Conservation (phyloP, 78 protist genomes). For the Polysphondylium violaceum region DNA sequence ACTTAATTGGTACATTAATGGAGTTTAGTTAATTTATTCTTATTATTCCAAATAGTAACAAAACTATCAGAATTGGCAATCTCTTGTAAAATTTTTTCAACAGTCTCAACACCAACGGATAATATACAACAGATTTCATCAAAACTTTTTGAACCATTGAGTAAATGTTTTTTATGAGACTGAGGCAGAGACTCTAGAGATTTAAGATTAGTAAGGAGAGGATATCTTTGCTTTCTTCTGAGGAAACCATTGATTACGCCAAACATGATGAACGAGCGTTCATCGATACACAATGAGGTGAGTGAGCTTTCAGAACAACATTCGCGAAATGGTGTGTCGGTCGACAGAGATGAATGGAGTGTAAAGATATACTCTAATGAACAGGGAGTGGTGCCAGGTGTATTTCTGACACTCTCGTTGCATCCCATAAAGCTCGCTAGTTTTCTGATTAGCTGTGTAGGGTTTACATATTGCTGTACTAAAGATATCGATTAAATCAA, state of each 20-base stretch:
- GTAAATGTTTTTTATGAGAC: conserved; percentile 41
- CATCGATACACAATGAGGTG: conserved; percentile 55
- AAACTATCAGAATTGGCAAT: conserved; percentile 56
- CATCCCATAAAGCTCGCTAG: conserved; percentile 62
- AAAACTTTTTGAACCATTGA: conserved; percentile 58
- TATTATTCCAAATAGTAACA: conserved; percentile 38
- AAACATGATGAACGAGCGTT: conserved; percentile 59
- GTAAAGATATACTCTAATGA: conserved; percentile 43
- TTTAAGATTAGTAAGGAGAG: conserved; percentile 34
- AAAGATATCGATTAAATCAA: too few relatives aligned
- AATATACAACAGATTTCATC: conserved; percentile 81
- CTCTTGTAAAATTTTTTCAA: conserved; percentile 26
- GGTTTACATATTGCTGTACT: too few relatives aligned
- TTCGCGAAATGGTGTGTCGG: conserved; percentile 56
- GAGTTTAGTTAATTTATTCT: too few relatives aligned
- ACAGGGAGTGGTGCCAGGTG: conserved; percentile 44
- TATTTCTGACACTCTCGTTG: conserved; percentile 53
- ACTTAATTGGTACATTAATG: too few relatives aligned
- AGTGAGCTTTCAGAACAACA: conserved; percentile 60
- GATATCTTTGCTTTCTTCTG: conserved; percentile 72
- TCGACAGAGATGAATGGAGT: conserved; percentile 13
- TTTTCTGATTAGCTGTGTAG: conserved; percentile 57
- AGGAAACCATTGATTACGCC: conserved; percentile 71
- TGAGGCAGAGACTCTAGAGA: conserved; percentile 32
- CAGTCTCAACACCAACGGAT: conserved; percentile 58